phyloP scores from a whole-genome alignment of 805 yeast genomes.

The Torulaspora indica region DNA sequence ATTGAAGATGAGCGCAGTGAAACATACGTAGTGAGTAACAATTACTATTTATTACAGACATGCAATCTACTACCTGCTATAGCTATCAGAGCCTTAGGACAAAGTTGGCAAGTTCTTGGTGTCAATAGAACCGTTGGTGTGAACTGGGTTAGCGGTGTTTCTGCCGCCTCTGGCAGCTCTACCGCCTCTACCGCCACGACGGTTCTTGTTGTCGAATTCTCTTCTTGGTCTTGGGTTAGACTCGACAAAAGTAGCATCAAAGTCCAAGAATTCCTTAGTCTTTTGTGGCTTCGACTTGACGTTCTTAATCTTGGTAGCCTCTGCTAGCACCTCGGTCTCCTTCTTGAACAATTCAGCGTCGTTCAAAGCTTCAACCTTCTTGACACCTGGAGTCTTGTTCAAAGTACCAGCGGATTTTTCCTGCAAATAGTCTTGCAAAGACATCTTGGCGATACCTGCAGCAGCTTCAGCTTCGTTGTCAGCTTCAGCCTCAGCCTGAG shows the following conservation, averaged over 20 bases:
- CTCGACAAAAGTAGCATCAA: constrained; percentile 68
- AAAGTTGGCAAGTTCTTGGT: constrained; percentile 75
- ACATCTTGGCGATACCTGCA: constrained; percentile 49
- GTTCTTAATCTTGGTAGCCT: constrained; percentile 62
- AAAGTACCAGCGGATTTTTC: constrained; percentile 46
- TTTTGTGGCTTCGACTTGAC: constrained; percentile 68
- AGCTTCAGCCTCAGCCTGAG: constrained; percentile 58
- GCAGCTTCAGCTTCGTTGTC: constrained; percentile 54
- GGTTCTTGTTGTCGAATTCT: constrained; percentile 33
- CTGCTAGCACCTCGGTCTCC: constrained; percentile 55
- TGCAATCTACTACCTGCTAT: constrained; percentile 3
- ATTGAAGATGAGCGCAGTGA: not conserved
- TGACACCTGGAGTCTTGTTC: constrained; percentile 50
- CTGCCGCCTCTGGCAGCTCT: constrained; percentile 34
- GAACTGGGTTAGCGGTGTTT: constrained; percentile 26
- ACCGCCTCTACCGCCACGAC: constrained; percentile 34
- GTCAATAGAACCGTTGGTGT: constrained; percentile 41
- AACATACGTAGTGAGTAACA: constrained; percentile 5
- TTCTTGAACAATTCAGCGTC: constrained; percentile 60
- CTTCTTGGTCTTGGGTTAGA: constrained; percentile 40
- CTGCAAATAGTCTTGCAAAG: constrained; percentile 83
- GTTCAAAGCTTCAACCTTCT: constrained; percentile 35
- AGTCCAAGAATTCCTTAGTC: constrained; percentile 73
- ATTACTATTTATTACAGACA: constrained; percentile 4
- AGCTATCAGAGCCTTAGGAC: constrained; percentile 33